phyloP scores from a whole-genome alignment of 1,139 yeast species.

The Arxiozyma slooffiae region DNA sequence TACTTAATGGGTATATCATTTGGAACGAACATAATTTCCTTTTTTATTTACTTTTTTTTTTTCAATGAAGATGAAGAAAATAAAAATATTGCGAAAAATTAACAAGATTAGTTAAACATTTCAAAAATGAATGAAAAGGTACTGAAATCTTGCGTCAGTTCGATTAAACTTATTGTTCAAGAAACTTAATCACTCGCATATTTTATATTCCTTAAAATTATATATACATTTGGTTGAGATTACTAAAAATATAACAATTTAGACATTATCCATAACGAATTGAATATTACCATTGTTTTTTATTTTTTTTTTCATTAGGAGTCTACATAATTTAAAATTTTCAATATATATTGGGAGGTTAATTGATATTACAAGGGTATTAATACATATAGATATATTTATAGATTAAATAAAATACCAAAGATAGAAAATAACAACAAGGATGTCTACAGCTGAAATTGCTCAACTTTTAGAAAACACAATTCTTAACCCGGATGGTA shows the following conservation, averaged over 20 bases:
- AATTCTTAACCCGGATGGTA: conserved; percentile 52
- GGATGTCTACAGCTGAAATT: conserved; percentile 42
- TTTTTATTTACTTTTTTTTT: too few species aligned
- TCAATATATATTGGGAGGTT: neutral
- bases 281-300: neutral
- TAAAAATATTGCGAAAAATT: neutral
- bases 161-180: too few species aligned
- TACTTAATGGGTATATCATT: neutral
- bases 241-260: too few species aligned
- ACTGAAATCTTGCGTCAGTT: neutral
- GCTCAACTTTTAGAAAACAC: conserved; percentile 71
- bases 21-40: neutral
- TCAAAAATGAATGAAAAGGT: neutral
- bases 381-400: too few species aligned
- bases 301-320: too few species aligned
- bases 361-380: neutral
- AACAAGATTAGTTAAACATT: neutral
- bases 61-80: neutral
- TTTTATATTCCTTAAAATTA: too few species aligned
- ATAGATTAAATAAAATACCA: neutral
- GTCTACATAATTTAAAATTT: neutral
- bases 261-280: neutral
- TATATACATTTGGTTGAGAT: too few species aligned
- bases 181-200: too few species aligned
- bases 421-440: neutral